Percentiles rank a stretch among this genome's conserved stretches.
These are phyloP conservation scores for Leptoxyphium fumago DNA, from an alignment of 2,329 filamentous ascomycete genomes.

Conservation along the genomic window DNA sequence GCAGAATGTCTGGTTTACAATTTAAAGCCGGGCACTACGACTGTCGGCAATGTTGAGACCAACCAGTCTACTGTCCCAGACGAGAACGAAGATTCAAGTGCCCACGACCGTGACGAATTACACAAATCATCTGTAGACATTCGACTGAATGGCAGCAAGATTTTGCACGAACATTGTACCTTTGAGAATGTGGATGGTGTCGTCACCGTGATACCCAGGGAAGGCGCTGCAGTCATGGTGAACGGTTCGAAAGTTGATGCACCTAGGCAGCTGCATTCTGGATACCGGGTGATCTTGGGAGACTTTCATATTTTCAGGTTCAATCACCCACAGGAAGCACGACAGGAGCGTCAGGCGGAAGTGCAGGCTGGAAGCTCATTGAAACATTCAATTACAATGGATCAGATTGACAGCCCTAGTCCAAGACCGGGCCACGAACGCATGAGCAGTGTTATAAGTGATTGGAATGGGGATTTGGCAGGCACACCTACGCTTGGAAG, in stretches of 20 bases:
- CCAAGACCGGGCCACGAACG: constrained; percentile 54
- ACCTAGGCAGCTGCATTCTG: constrained; percentile 72
- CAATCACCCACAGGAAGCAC: constrained; percentile 92
- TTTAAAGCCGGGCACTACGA: constrained; percentile 85
- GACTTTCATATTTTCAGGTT: constrained; percentile 99
- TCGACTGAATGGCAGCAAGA: constrained; percentile 82
- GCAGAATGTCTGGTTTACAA: constrained; percentile 97
- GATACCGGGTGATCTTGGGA: constrained; percentile 86
- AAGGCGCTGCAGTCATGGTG: constrained; percentile 95
- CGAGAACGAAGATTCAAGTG: not conserved
- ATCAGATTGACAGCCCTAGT: constrained; percentile 50
- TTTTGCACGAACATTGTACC: constrained; percentile 79
- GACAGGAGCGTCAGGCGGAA: constrained; percentile 59
- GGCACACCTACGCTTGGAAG: constrained; percentile 61
- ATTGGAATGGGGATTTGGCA: constrained; percentile 55
- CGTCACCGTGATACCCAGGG: constrained; percentile 78
- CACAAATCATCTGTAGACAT: constrained; percentile 57
- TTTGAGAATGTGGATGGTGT: constrained; percentile 89
- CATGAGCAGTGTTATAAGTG: constrained; percentile 50
- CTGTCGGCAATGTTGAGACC: constrained; percentile 85
- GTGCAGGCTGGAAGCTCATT: constrained; percentile 61
- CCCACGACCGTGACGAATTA: constrained; percentile 5
- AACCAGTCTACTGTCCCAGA: constrained; percentile 32
- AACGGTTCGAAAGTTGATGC: constrained; percentile 84
- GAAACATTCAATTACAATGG: constrained; percentile 60